These are phyloP conservation scores for Aspergillus ochraceus DNA, from an alignment of 2,329 filamentous ascomycete genomes.

Conservation along the genomic window DNA sequence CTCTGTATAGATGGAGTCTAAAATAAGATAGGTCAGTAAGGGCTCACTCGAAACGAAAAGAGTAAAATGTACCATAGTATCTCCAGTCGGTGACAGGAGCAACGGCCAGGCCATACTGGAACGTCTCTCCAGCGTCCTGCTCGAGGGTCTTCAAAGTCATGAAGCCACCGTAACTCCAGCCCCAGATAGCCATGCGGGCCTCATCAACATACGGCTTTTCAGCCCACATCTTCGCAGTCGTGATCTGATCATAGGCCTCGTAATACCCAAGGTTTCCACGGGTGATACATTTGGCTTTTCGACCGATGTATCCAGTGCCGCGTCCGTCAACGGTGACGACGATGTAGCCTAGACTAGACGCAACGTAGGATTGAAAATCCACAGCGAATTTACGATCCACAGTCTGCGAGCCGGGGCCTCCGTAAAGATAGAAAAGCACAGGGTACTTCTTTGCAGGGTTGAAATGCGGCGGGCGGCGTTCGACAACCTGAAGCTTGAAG, in stretches of 20 bases:
- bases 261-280: constrained; percentile 80
- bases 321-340: constrained; percentile 93
- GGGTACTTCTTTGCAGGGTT: constrained; percentile 81
- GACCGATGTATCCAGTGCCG: constrained; percentile 87
- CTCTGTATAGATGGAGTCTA: constrained; percentile 41
- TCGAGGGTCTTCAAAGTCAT: constrained; percentile 94
- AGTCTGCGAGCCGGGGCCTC: constrained; percentile 87
- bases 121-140: constrained; percentile 82
- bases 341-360: constrained; percentile 82
- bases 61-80: constrained; percentile 65
- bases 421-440: constrained; percentile 93
- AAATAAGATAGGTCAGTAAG: not conserved
- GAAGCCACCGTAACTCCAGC: constrained; percentile 97
- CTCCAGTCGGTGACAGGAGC: constrained; percentile 98
- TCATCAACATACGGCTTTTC: constrained; percentile 79
- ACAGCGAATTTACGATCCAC: constrained; percentile 79
- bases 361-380: constrained; percentile 88
- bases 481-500: constrained; percentile 70
- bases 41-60: not conserved
- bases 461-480: constrained; percentile 88
- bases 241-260: constrained; percentile 89
- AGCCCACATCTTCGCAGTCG: constrained; percentile 81
- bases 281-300: constrained; percentile 76
- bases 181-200: constrained; percentile 87
- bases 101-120: constrained; percentile 96